phyloP scores from a whole-genome alignment of 75 land plant genomes.

The Pinus taeda region DNA sequence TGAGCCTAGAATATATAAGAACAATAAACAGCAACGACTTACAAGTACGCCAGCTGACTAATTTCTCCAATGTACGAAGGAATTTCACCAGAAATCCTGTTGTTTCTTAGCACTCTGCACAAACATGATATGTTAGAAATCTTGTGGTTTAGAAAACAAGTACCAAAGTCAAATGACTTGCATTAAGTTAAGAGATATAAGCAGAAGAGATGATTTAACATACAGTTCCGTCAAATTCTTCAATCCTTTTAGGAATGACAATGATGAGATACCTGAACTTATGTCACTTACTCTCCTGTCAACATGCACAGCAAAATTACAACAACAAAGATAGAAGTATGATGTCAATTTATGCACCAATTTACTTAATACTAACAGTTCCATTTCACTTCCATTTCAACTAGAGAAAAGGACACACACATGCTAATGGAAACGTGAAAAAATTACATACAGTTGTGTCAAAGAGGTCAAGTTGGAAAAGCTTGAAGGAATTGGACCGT shows the following conservation, averaged over 20 bases:
- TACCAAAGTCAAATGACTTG: background rate
- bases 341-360: background rate
- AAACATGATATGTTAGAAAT: background rate
- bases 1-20: background rate
- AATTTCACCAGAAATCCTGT: constrained; percentile 41
- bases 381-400: background rate
- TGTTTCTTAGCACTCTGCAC: constrained; percentile 40
- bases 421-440: no score
- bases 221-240: constrained; percentile 26
- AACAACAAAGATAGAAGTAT: background rate
- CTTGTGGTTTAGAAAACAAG: background rate
- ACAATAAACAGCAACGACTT: constrained; percentile 14
- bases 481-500: constrained; percentile 33
- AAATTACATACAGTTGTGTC: constrained; percentile 15
- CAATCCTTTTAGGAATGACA: constrained; percentile 33
- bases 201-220: constrained; percentile 1
- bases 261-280: constrained; percentile 32
- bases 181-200: background rate
- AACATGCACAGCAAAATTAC: background rate
- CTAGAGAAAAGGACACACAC: background rate
- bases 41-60: constrained; percentile 28
- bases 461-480: constrained; percentile 16
- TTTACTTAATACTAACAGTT: background rate
- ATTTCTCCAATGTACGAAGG: constrained; percentile 39
- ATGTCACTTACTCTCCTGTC: constrained; percentile 42